Conservation (phyloP, 192 early-diverging fungal genomes). For the Cetraspora pellucida region DNA sequence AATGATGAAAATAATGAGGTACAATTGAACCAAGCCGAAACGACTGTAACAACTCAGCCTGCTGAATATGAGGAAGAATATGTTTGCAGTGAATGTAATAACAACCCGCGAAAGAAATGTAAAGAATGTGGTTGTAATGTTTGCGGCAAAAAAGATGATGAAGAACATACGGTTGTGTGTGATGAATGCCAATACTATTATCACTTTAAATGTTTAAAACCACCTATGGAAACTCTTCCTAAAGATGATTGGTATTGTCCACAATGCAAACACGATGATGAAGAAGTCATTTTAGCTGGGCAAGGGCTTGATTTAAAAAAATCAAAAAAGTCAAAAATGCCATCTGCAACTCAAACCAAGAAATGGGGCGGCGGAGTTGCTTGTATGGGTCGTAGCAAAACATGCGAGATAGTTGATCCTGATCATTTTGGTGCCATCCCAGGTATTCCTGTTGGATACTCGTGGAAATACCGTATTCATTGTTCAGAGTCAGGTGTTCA, state of each 20-base stretch:
- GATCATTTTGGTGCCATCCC: slow-evolving; percentile 54
- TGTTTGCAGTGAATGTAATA: slow-evolving; percentile 47
- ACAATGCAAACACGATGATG: slow-evolving; percentile 50
- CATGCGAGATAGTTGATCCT: slow-evolving; percentile 20
- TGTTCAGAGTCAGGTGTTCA: slow-evolving; percentile 56
- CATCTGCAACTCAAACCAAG: slow-evolving; percentile 55
- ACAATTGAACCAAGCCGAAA: no score
- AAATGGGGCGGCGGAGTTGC: slow-evolving; percentile 62
- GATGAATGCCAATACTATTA: slow-evolving; percentile 62
- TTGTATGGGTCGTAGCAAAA: slow-evolving; percentile 48
- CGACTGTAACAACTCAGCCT: neutral
- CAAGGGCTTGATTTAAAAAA: slow-evolving; percentile 42
- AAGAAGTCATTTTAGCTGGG: slow-evolving; percentile 43
- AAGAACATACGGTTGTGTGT: slow-evolving; percentile 57
- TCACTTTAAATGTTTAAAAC: slow-evolving; percentile 55
- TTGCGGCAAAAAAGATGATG: slow-evolving; percentile 58
- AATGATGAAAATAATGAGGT: neutral
- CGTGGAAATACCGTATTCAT: slow-evolving; percentile 55
- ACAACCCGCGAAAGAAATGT: slow-evolving; percentile 38
- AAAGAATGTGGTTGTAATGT: slow-evolving; percentile 53
- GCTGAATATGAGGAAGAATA: slow-evolving; percentile 18
- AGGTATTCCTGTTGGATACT: slow-evolving; percentile 59
- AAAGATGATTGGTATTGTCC: slow-evolving; percentile 55
- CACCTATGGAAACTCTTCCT: slow-evolving; percentile 45
- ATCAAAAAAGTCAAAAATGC: slow-evolving; percentile 50